Base-by-base conservation (phyloP, 352 stramenopile species). In the Phytopythium ostracodes region DNA sequence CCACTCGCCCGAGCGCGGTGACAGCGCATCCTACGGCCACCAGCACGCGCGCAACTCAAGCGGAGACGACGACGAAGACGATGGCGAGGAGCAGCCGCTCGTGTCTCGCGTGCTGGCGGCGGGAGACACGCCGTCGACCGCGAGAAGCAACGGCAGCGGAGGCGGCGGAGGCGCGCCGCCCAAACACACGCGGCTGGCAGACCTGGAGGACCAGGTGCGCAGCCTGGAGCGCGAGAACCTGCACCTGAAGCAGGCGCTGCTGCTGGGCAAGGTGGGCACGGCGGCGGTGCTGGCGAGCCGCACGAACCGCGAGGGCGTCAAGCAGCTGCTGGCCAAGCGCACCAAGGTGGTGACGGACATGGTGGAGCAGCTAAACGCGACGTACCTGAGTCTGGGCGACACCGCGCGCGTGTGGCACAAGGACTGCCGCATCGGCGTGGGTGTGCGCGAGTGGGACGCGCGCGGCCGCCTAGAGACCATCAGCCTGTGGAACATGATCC, bases 341-440 rank as follows among this genome's bases (percentile, higher is more conserved):
- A 92, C 78, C n/a, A 84, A 83, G 35, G 71, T 92, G 20, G 83
- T 92, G 56, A 87, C 82, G 20, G 81, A 91, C 63, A 92, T 92
- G 83, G 83, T 92, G 31, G 79, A 89, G 59, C 79, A 84, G 54
- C 71, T 92, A 5, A 92, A 92, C 62, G 76, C 77, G 15, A 62
- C 79, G 29, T 86, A 84, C 59, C 56, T 92, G 50, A 89, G 79
- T 69, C 68, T 92, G 6, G 75, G 73, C 31, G 81, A 90, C 51
- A 79, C 80, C 11, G 74, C 79, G 14, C 77, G 79, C 24, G 81
- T 92, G 53, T 92, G 83, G 83, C 83, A 92, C 61, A 65, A 85
- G 40, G 65, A 92, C 64, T 92, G 83, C 56, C 81, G 81, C 27
- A 81, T 92, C 24, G 77, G 83, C 51, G 77, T 91, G 1, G 83